These are phyloP conservation scores for Nemania sp. DNA, from an alignment of 2,329 filamentous ascomycete genomes.

Conservation along the genomic window DNA sequence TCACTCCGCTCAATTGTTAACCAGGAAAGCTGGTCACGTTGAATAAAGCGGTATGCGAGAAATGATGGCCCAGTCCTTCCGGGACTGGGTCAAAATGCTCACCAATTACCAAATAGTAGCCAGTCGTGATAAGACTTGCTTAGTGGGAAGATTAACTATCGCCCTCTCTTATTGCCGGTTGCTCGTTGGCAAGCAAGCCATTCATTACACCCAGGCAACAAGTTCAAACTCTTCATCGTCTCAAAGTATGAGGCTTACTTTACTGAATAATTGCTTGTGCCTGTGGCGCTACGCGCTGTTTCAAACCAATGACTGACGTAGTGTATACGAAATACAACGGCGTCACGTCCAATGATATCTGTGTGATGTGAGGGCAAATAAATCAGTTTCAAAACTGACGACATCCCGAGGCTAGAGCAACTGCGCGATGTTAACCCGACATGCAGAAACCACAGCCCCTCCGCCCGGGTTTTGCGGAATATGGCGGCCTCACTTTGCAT, in stretches of 20 bases:
- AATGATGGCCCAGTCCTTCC: conserved; percentile 14
- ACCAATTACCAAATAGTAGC: not conserved
- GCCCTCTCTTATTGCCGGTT: not conserved
- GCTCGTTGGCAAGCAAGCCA: not conserved
- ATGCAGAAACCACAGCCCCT: not conserved
- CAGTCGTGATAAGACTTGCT: not conserved
- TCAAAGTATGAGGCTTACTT: not conserved
- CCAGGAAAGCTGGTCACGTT: not conserved
- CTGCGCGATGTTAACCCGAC: not conserved
- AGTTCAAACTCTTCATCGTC: conserved; percentile 15
- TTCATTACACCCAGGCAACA: not conserved
- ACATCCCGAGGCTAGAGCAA: conserved; percentile 1
- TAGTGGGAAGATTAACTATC: not conserved
- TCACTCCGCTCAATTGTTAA: conserved; percentile 19
- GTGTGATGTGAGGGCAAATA: not conserved
- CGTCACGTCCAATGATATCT: not conserved
- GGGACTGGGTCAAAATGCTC: conserved; percentile 1
- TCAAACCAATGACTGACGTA: not conserved
- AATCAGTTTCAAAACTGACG: not conserved
- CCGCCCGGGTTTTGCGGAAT: not conserved
- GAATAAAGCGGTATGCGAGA: conserved; percentile 2
- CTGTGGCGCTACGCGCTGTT: not conserved
- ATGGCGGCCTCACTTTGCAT: conserved; percentile 16
- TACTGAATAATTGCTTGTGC: not conserved
- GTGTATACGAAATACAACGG: not conserved